Base-by-base conservation (phyloP, 305 asterid species). In the Fraxinus angustifolia region DNA sequence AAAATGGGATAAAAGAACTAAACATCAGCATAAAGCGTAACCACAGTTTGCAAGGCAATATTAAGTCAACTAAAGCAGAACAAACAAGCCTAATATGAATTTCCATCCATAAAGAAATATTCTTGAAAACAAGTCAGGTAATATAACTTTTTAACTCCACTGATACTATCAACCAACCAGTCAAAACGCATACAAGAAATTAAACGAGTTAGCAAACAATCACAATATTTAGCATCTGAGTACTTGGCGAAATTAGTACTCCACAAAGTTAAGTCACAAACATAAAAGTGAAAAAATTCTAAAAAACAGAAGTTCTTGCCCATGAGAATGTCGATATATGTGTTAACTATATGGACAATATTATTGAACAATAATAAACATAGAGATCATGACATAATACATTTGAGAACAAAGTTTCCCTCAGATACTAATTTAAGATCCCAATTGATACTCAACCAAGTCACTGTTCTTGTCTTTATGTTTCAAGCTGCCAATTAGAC, bases 1-100 rank as follows among this genome's bases (percentile, higher is more conserved):
- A 82, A 85, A 89, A 87, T 19, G 48, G 48, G 73, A 56, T 73
- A 60, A 8, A 58, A 12, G 50, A 78, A 76, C 35, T 77, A 45
- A 79, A 34, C 56, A 58, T 60, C 65, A 82, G 74, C 71, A 50
- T 77, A 83, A 50, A 60, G 72, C 48, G 42, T 38, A 35, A 31
- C 45, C 31, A 33, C 68, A 77, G 75, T 45, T 79, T 17, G 75
- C 77, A 53, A 40, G 77, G 81, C 79, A 75, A 36, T 42, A 75
- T 48, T 60, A 35, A 38, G 74, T 36, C 77, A 72, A 28, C 65
- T 3, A 19, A 14, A 0, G 12, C 19, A 67, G 81, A 79, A 65
- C 40, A 80, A 12, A 17, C 53, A 42, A 79, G 45, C 35, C 68
- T 8, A 21, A 65, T 12, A 16, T 28, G 8, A 28, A 28, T 31